A percentile compares a stretch with the other conserved stretches of the same genome.
These are phyloP conservation scores for Colletotrichum godetiae DNA, from an alignment of 2,329 filamentous ascomycete genomes.

Conservation along the genomic window DNA sequence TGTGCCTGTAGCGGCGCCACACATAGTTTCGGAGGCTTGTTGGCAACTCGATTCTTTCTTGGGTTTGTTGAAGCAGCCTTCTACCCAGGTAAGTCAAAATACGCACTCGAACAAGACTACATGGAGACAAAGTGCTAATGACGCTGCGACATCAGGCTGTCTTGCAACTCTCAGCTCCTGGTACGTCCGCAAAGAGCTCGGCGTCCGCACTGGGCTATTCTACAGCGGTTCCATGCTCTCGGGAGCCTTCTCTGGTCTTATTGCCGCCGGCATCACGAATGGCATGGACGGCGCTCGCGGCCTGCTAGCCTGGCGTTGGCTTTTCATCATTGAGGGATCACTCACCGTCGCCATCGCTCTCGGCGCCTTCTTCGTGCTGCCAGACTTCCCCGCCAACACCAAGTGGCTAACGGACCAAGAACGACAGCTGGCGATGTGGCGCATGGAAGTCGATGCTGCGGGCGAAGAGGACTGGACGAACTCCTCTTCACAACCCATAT, in stretches of 20 bases:
- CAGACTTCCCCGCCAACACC: slow-evolving; percentile 49
- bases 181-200: slow-evolving; percentile 30
- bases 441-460: slow-evolving; percentile 37
- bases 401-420: slow-evolving; percentile 43
- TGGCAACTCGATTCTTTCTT: slow-evolving; percentile 29
- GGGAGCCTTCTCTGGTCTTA: slow-evolving; percentile 39
- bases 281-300: slow-evolving; percentile 31
- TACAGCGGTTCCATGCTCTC: slow-evolving; percentile 38
- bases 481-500: slow-evolving; percentile 31
- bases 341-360: slow-evolving; percentile 54
- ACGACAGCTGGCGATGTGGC: slow-evolving; percentile 38
- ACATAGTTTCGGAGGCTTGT: slow-evolving; percentile 13
- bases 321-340: slow-evolving; percentile 54
- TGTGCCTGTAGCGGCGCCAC: slow-evolving; percentile 32
- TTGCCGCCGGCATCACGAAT: slow-evolving; percentile 36
- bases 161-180: slow-evolving; percentile 29
- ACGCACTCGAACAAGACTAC: too few relatives aligned
- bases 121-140: not conserved
- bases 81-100: slow-evolving; percentile 44
- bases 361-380: slow-evolving; percentile 45
- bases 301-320: slow-evolving; percentile 61
- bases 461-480: slow-evolving; percentile 40
- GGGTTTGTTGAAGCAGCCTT: slow-evolving; percentile 35
- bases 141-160: slow-evolving; percentile 7
- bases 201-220: slow-evolving; percentile 29